Evolutionary conservation across 768 basidiomycete species (phyloP), one percentile per base, ranked within the genome.

Genomic region (Calocybe cyanea): DNA sequence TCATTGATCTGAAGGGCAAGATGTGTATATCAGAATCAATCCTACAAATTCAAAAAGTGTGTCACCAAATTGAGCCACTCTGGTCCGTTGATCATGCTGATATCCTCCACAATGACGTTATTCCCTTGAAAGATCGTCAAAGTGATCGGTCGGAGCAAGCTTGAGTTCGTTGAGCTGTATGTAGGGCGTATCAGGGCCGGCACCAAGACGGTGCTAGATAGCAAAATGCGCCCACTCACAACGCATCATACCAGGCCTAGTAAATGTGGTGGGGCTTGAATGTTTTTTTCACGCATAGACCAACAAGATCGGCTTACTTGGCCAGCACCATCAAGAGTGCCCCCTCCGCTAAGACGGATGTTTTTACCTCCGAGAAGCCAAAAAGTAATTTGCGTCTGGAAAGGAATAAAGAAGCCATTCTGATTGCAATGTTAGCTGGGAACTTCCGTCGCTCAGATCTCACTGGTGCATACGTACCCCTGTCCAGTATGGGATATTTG

Each of bases 291-390:
- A n/a, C n/a, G n/a, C n/a, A 39, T 19, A 19, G 24, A 40, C 10
- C 13, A 18, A 32, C 23, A 14, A 21, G 6, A 6, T 6, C 34
- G 35, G 41, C 71, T 43, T 49, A 77, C 76, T 63, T 84, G 81
- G 9, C 83, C 83, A 24, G 74, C 71, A 14, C 81, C 83, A 56
- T 83, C 80, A 14, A 86, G 66, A 2, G 78, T 80, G 9, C 83
- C 83, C 28, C 82, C 81, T 6, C 83, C 82, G 44, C 75, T 72
- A 17, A 79, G 54, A 7, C 62, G 24, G 32, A 78, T 65, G 46
- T 77, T 73, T 23, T 66, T 60, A 4, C 78, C 78, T 21, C 77
- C 77, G 2, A 80, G 57, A 3, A 78, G 61, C 78, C 78, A 83
- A 54, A 77, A 78, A 4, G 76, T 72, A 19, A 73, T 58, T 52